Conservation (phyloP, 768 basidiomycete species). For the Serendipita sp. region DNA sequence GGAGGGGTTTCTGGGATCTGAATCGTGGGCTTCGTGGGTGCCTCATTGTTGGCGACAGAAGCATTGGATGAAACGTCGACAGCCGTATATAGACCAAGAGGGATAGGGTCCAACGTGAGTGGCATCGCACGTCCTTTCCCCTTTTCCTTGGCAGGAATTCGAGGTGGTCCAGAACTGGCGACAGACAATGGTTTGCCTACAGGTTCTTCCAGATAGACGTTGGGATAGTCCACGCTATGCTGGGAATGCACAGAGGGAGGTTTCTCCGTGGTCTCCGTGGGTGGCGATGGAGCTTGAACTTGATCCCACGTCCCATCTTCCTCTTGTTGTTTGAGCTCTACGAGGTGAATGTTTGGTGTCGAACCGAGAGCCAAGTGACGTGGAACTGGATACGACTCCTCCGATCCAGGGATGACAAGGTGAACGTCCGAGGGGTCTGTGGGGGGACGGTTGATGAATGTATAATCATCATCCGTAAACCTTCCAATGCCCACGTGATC, state of each 20-base stretch:
- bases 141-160: not conserved
- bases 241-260: not conserved
- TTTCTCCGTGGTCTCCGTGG: not conserved
- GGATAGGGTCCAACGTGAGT: not conserved
- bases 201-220: not conserved
- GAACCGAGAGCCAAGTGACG: not conserved
- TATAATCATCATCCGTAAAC: conserved; percentile 3
- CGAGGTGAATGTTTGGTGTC: not conserved
- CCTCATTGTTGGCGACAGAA: not conserved
- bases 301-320: not conserved
- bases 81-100: not conserved
- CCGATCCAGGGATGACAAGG: not conserved
- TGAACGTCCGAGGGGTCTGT: not conserved
- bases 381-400: not conserved
- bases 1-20: not conserved
- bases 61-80: not conserved
- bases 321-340: not conserved
- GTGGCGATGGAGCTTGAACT: not conserved
- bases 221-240: not conserved
- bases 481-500: not conserved
- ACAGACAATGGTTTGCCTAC: not conserved
- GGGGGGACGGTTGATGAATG: not conserved
- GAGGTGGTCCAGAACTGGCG: conserved; percentile 4
- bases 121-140: not conserved
- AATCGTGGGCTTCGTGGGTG: not conserved